These are phyloP conservation scores for Suillus lakei DNA, from an alignment of 768 basidiomycete genomes.

Conservation along the genomic window DNA sequence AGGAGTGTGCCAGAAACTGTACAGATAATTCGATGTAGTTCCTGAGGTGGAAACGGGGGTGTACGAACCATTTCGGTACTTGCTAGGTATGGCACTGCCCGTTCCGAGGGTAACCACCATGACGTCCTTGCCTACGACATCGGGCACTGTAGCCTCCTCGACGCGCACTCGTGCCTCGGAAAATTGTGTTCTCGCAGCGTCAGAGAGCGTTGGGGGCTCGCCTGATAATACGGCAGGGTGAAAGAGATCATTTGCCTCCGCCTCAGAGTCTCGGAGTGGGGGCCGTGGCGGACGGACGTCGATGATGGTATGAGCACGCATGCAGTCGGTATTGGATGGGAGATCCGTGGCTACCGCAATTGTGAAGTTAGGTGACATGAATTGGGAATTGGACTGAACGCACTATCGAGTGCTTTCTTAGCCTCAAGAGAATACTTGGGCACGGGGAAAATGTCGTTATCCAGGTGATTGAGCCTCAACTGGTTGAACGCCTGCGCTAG, in stretches of 20 bases:
- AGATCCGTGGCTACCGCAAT: background rate
- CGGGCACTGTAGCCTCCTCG: slow-evolving; percentile 15
- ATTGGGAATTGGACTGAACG: background rate
- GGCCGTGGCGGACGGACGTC: background rate
- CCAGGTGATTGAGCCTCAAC: background rate
- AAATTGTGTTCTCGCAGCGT: slow-evolving; percentile 43
- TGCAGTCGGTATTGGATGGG: background rate
- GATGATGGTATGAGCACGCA: background rate
- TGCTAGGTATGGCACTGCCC: slow-evolving; percentile 83
- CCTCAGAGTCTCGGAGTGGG: background rate
- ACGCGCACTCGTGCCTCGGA: slow-evolving; percentile 41
- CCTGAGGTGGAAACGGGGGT: background rate
- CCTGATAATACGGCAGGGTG: background rate
- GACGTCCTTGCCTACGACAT: slow-evolving; percentile 63
- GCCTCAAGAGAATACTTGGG: slow-evolving; percentile 1
- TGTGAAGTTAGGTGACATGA: background rate
- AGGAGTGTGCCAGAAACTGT: slow-evolving; percentile 80
- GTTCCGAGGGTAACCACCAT: slow-evolving; percentile 83
- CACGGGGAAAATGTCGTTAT: background rate
- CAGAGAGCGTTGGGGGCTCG: background rate
- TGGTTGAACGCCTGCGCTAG: slow-evolving; percentile 1
- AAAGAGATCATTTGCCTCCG: background rate
- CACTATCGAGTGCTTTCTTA: background rate
- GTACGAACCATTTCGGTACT: slow-evolving; percentile 81
- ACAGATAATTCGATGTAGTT: background rate